Evolutionary conservation across 78 protist species (phyloP), one percentile per base, ranked within the genome.

Genomic region (Planoprotostelium fungivorum): DNA sequence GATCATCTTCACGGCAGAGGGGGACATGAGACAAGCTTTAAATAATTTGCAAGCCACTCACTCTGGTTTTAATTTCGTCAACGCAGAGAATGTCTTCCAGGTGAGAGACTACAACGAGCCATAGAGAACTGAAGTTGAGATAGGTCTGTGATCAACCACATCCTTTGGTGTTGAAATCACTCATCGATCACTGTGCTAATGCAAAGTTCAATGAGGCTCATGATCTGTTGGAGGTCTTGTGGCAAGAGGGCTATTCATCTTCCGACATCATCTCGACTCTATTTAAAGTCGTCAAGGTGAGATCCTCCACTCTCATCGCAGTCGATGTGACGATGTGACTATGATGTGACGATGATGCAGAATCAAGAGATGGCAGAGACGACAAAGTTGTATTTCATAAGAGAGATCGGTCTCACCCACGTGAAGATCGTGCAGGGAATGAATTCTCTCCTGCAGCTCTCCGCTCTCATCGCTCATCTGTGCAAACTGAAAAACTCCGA

Each of bases 121-220:
- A 51, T 5, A 51, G 16, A 51, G 5, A 51, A 25, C 73, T 51
- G 73, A 16, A 51, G 73, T 51, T 51, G 73, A 51, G 31, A 51
- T 51, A 84, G 94, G 94, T 97, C 28, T 96, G 98, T 88, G 99
- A 99, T 29, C 98, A 97, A 36, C 99, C 99, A 0, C 99, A 98
- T 37, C 99, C 99, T 34, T 35, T 84, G 25, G 0, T 96, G 0
- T 84, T 98, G 16, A 83, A 89, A 29, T n/a, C 90, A 28, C 90
- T 96, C 36, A 0, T 97, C 23, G 1, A 1, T 0, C 5, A 29
- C 23, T 94, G 97, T 89, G 0, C 87, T n/a, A 16, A 34, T 1
- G 94, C 92, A 1, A 86, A 91, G n/a, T 34, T 93, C 73, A n/a
- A 93, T 10, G 73, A 0, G 1, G 96, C 98, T 0, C 34, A 84